phyloP scores from a whole-genome alignment of 345 rosid genomes.

The Gynandropsis gynandra region DNA sequence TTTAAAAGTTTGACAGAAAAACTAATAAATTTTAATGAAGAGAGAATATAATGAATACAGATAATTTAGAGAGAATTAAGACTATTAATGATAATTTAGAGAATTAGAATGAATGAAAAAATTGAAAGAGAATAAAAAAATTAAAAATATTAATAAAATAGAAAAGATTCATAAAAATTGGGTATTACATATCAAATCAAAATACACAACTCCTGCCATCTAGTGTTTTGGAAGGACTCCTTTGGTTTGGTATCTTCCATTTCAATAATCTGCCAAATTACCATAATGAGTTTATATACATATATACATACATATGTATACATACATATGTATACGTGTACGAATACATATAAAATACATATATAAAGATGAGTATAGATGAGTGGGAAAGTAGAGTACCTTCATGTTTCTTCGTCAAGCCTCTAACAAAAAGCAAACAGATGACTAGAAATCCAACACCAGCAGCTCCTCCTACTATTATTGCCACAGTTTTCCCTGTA shows the following conservation, averaged over 20 bases:
- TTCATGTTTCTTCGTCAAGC: conserved; percentile 62
- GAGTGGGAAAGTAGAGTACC: conserved; percentile 31
- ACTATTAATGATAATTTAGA: too few species aligned
- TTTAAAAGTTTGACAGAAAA: too few species aligned
- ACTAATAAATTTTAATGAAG: too few species aligned
- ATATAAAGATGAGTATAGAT: neutral
- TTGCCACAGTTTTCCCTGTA: conserved; percentile 83
- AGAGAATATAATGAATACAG: too few species aligned
- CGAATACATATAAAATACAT: neutral
- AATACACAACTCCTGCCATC: too few species aligned
- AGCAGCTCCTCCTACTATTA: conserved; percentile 81
- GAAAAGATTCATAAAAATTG: too few species aligned
- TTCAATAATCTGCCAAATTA: conserved; percentile 23
- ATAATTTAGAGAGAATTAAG: too few species aligned
- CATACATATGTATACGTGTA: conserved; percentile 7
- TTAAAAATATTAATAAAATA: too few species aligned
- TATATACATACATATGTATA: conserved; percentile 16
- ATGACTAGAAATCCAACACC: conserved; percentile 79
- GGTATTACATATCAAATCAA: too few species aligned
- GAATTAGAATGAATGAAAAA: too few species aligned
- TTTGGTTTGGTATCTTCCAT: conserved; percentile 1
- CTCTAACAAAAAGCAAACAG: conserved; percentile 60
- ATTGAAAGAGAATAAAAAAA: too few species aligned
- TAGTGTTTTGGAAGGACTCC: too few species aligned
- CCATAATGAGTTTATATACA: neutral